Base-by-base conservation (phyloP, 176 grass and related monocot genomes). In the Musa itinerans region DNA sequence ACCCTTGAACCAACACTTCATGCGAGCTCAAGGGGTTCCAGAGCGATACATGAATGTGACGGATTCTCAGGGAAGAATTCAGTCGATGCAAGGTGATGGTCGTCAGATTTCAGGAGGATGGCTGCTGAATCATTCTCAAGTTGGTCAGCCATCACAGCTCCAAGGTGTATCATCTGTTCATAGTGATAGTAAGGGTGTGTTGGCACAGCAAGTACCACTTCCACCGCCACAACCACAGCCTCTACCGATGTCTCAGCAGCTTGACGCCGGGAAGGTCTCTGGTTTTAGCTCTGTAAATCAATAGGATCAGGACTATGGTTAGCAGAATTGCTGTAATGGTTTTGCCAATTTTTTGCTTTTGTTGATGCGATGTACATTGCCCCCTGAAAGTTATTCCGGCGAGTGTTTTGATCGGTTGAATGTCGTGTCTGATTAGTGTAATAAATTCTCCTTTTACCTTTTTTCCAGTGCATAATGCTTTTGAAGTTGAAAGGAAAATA, bases 351-450 rank as follows among this genome's bases (percentile, higher is more conserved):
- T 43, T 43, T 43, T 6, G 34, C 3, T 43, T 43, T 43, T 43
- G 34, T 43, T 43, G 34, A 43, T 43, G 34, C 4, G 3, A 0
- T 43, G 34, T 43, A 43, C 4, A 43, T 43, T 43, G 34, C 34
- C 4, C 4, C 4, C 34, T 43, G 4, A 6, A 43, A 6, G 34
- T 4, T 43, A 43, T 43, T 43, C 34, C 34, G 4, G 34, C 34
- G 4, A 43, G 34, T 43, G 34, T 43, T 43, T 43, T 43, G 57
- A 19, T n/a, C 57, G 17, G 57, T 61, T n/a, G 16, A 61, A 61
- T 61, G 15, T n/a, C 57, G 9, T n/a, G 74, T 24, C 73, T 67
- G 80, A 79, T 61, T 8, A n/a, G 2, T 61, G 57, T 8, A 61
- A n/a, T n/a, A 17, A 21, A 43, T 43, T 43, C 34, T 43, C 34